Percentiles rank a stretch among this genome's conserved stretches.
Evolutionary conservation across 345 rosid species (phyloP).

Genomic region (Cardamine chenopodiifolia): DNA sequence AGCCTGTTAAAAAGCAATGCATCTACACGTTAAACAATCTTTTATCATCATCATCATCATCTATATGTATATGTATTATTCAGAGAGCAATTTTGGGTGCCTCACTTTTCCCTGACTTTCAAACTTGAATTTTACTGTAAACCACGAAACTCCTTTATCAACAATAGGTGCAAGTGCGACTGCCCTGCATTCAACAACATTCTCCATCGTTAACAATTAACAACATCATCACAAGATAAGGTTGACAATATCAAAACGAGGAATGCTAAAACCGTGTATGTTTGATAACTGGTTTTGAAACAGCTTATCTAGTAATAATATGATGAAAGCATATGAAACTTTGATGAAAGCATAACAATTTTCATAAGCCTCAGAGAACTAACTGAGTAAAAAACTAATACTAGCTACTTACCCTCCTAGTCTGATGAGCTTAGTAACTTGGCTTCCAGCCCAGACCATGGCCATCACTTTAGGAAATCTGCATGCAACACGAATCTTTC

Average conservation of each 20-base stretch:
- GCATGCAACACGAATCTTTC: slow-evolving; percentile 39
- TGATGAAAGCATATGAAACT: too few species aligned
- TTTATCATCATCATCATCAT: not conserved
- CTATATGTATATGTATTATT: not conserved
- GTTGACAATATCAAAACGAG: not conserved
- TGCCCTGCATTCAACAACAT: slow-evolving; percentile 60
- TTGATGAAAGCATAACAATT: not conserved
- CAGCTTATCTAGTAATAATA: not conserved
- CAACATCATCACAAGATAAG: not conserved
- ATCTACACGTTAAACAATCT: not conserved
- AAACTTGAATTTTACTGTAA: slow-evolving; percentile 65
- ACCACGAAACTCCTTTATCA: slow-evolving; percentile 83
- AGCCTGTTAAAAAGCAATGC: slow-evolving; percentile 55
- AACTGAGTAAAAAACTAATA: slow-evolving; percentile 6
- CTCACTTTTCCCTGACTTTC: slow-evolving; percentile 75
- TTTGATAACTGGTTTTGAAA: slow-evolving; percentile 6
- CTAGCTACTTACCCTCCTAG: slow-evolving; percentile 79
- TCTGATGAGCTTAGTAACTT: slow-evolving; percentile 81
- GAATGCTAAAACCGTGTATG: not conserved
- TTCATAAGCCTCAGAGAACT: not conserved
- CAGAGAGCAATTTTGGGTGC: not conserved
- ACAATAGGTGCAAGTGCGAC: slow-evolving; percentile 92
- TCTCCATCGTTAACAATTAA: not conserved
- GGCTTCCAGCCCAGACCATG: slow-evolving; percentile 99
- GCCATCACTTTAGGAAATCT: slow-evolving; percentile 93